These are phyloP conservation scores for Ascochyta rabiei DNA, from an alignment of 2,329 filamentous ascomycete species.

Conservation along the genomic window DNA sequence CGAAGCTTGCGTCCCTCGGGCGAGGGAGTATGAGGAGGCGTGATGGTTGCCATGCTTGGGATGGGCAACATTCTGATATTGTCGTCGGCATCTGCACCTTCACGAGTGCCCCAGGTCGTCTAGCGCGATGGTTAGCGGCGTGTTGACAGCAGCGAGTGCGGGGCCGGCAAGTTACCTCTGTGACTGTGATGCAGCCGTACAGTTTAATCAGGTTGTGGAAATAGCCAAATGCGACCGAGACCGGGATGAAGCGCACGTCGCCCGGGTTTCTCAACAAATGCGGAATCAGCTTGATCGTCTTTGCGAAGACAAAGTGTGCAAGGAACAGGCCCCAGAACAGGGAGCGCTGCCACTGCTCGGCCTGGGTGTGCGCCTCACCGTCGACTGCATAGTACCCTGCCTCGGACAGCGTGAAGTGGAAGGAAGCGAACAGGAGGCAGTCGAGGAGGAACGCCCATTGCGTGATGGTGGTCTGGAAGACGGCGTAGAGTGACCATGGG, in stretches of 20 bases:
- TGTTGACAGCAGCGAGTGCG: slow-evolving; percentile 29
- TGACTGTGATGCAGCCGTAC: slow-evolving; percentile 77
- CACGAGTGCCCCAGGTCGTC: slow-evolving; percentile 95
- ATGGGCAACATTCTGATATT: slow-evolving; percentile 49
- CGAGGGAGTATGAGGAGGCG: slow-evolving; percentile 43
- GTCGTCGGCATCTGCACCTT: slow-evolving; percentile 81
- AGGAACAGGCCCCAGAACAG: slow-evolving; percentile 43
- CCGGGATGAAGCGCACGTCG: slow-evolving; percentile 78
- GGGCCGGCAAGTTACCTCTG: slow-evolving; percentile 43
- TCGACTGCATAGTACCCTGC: slow-evolving; percentile 37
- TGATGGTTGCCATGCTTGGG: slow-evolving; percentile 37
- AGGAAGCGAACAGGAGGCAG: slow-evolving; percentile 50
- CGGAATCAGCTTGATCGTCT: slow-evolving; percentile 87
- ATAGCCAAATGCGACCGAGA: slow-evolving; percentile 91
- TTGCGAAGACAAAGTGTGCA: slow-evolving; percentile 71
- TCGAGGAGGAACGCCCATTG: slow-evolving; percentile 84
- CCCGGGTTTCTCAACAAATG: slow-evolving; percentile 84
- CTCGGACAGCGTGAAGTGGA: slow-evolving; percentile 40
- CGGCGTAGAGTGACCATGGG: slow-evolving; percentile 90
- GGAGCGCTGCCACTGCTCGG: slow-evolving; percentile 31
- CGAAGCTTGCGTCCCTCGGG: slow-evolving; percentile 43
- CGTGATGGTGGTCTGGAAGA: slow-evolving; percentile 90
- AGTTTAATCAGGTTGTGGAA: slow-evolving; percentile 93
- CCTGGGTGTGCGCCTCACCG: slow-evolving; percentile 20
- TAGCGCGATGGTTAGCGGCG: slow-evolving; percentile 49